Evolutionary conservation across 2,329 filamentous ascomycete genomes (phyloP).

Genomic region (Pseudopyrenochaeta lycopersici): DNA sequence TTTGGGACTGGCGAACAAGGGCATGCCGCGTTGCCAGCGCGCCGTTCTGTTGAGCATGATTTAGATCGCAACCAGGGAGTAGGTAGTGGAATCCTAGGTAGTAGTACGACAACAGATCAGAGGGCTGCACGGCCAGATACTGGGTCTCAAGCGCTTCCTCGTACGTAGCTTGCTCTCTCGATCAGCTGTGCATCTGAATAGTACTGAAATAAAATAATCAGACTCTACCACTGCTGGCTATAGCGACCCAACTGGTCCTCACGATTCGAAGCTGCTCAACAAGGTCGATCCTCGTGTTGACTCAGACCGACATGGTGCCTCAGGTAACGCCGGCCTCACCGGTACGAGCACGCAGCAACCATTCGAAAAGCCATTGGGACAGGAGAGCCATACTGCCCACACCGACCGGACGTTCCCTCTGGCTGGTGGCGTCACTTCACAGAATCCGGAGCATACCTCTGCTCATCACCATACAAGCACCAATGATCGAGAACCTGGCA

Average conservation of each 20-base stretch:
- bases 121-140: conserved; percentile 9
- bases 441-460: conserved; percentile 5
- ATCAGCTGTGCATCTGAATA: background rate
- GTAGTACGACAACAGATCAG: conserved; percentile 12
- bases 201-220: conserved; percentile 13
- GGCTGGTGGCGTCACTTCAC: conserved; percentile 38
- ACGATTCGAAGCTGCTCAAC: too few relatives aligned
- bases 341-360: conserved; percentile 8
- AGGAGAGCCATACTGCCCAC: conserved; percentile 27
- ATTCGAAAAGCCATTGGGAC: conserved; percentile 12
- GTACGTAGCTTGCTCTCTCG: conserved; percentile 23
- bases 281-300: too few relatives aligned
- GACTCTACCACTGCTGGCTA: conserved; percentile 5
- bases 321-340: background rate
- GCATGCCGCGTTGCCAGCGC: conserved; percentile 36
- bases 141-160: conserved; percentile 12
- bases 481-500: conserved; percentile 22
- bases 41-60: conserved; percentile 17
- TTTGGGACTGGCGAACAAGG: conserved; percentile 32
- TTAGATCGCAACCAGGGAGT: conserved; percentile 23
- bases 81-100: conserved; percentile 23
- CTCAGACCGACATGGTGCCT: too few relatives aligned
- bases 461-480: conserved; percentile 5
- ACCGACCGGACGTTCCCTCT: conserved; percentile 49
- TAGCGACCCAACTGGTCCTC: background rate